Conservation (phyloP, 768 basidiomycete genomes). For the Daedaleopsis sinensis region DNA sequence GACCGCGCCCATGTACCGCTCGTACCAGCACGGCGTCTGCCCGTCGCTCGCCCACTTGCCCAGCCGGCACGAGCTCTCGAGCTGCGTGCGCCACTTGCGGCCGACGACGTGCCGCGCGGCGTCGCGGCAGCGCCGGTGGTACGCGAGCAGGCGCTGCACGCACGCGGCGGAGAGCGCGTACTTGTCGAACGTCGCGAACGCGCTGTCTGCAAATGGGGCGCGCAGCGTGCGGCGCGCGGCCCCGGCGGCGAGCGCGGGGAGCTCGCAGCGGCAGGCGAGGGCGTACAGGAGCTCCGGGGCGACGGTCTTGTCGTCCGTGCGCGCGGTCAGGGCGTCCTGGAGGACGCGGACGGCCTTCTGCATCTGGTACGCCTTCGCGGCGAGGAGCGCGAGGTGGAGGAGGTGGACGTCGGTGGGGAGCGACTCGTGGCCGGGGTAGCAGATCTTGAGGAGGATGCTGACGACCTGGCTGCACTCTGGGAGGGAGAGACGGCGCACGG, state of each 20-base stretch:
- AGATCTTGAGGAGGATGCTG: constrained; percentile 32
- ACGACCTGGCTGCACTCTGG: constrained; percentile 31
- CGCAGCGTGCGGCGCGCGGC: constrained; percentile 27
- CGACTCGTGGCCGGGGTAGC: constrained; percentile 36
- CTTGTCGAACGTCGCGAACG: neutral
- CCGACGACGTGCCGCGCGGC: neutral
- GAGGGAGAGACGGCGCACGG: constrained; percentile 10
- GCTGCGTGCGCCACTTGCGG: neutral
- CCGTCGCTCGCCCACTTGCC: neutral
- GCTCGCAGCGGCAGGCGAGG: neutral
- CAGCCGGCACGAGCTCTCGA: neutral
- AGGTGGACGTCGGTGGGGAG: constrained; percentile 3
- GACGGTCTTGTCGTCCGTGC: neutral
- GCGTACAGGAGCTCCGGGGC: constrained; percentile 1
- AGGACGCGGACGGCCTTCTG: constrained; percentile 19
- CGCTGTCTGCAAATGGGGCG: neutral
- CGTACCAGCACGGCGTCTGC: neutral
- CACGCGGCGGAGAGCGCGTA: neutral
- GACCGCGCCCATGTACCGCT: neutral
- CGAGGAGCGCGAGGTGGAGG: constrained; percentile 12
- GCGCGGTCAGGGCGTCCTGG: neutral
- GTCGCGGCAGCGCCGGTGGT: neutral
- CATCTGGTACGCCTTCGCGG: constrained; percentile 27
- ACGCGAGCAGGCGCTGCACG: neutral
- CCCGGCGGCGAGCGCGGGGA: constrained; percentile 4